Base-by-base conservation (phyloP, 169 alveolate genomes). In the Cryptosporidium viatorum region DNA sequence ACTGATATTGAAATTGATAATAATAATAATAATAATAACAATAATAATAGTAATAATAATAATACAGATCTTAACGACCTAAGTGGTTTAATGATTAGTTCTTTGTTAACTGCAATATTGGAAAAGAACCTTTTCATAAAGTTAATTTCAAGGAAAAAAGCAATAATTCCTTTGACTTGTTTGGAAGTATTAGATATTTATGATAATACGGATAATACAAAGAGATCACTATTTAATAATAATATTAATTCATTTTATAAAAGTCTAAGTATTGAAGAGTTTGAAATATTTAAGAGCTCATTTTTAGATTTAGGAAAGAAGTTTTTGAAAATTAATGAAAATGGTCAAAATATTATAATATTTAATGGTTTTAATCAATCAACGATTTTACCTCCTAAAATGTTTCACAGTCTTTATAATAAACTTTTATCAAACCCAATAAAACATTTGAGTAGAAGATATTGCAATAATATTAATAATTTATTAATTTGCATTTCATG, bases 391-490 rank as follows among this genome's bases (percentile, higher is more conserved):
- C 60, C 62, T 4, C 89, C 89, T 3, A 80, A 59, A 39, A 48
- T 62, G 75, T 80, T 43, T 55, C 89, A 80, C 18, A 62, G 10
- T 3, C n/a, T 80, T 16, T 80, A 80, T 31, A 80, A 80, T 9
- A 80, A 80, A 31, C 62, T 80, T 16, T 21, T 80, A 18, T 80
- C 89, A 8, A 80, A 29, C 21, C 74, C 68, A 23, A 80, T 48
- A 26, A 62, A 37, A 29, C 89, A 80, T 73, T 45, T 69, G 69
- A 80, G 68, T 18, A 51, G 71, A 29, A 50, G 8, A 51, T 31
- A 43, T 16, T 31, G 29, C 6, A 43, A 26, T 18, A 80, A 65
- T 10, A 80, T 65, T 5, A 59, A 80, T 26, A 60, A 80, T 29
- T 65, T 80, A 12, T 31, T 80, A 3, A 60, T 80, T 26, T 80